These are phyloP conservation scores for Globomyces pollinis-pini DNA, from an alignment of 192 early-diverging fungal genomes.

Conservation along the genomic window DNA sequence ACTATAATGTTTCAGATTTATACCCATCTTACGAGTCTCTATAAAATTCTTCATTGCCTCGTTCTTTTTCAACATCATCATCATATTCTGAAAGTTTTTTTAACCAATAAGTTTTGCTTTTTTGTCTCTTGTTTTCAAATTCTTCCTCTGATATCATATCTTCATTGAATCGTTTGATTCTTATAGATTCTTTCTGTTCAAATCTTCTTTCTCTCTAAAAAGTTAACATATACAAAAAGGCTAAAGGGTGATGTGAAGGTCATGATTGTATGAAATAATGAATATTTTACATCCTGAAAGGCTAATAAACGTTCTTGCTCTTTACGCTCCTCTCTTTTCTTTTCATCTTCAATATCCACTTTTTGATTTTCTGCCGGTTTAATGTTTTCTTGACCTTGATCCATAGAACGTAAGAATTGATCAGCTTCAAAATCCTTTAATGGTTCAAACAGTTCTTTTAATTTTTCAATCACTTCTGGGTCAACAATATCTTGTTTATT, in stretches of 20 bases:
- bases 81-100: slow-evolving; percentile 55
- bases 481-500: slow-evolving; percentile 37
- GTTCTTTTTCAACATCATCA: slow-evolving; percentile 60
- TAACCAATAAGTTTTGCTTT: slow-evolving; percentile 26
- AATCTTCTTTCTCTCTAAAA: slow-evolving; percentile 58
- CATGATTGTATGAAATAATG: not conserved
- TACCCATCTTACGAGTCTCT: slow-evolving; percentile 53
- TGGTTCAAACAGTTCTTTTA: slow-evolving; percentile 21
- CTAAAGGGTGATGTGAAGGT: not conserved
- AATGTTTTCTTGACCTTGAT: slow-evolving; percentile 41
- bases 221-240: slow-evolving; percentile 4
- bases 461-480: slow-evolving; percentile 32
- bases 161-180: slow-evolving; percentile 17
- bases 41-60: slow-evolving; percentile 65
- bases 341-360: slow-evolving; percentile 29
- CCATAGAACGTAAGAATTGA: slow-evolving; percentile 9
- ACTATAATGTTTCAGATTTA: slow-evolving; percentile 20
- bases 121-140: slow-evolving; percentile 36
- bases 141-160: slow-evolving; percentile 36
- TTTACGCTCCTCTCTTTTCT: slow-evolving; percentile 33
- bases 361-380: slow-evolving; percentile 8
- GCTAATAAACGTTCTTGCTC: slow-evolving; percentile 31
- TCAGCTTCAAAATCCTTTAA: slow-evolving; percentile 12
- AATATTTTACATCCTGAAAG: slow-evolving; percentile 27
- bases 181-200: slow-evolving; percentile 44